A percentile compares a stretch with the other conserved stretches of the same genome.
phyloP scores from a whole-genome alignment of 768 basidiomycete species.

The Agrocybe praecox region DNA sequence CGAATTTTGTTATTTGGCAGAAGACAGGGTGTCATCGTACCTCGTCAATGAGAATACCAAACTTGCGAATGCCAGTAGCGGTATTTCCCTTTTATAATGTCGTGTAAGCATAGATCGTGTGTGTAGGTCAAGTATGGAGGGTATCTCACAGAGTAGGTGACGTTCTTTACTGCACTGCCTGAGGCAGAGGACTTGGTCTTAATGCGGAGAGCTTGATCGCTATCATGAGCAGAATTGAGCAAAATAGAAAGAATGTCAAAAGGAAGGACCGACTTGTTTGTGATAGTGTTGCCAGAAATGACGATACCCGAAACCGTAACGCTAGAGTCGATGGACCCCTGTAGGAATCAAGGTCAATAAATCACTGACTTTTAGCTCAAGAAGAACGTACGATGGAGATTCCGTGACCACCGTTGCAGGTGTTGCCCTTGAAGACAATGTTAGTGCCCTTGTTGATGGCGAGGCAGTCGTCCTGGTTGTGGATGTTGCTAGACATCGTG shows the following conservation, averaged over 20 bases:
- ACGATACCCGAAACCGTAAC: constrained; percentile 47
- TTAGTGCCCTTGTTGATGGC: constrained; percentile 49
- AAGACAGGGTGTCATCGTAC: constrained; percentile 21
- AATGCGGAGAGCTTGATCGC: constrained; percentile 61
- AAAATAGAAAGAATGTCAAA: neutral
- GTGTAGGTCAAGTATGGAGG: neutral
- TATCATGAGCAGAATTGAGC: constrained; percentile 17
- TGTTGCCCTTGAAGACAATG: constrained; percentile 51
- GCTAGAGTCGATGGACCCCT: constrained; percentile 59
- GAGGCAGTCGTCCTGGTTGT: constrained; percentile 64
- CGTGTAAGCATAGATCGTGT: neutral
- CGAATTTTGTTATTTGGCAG: neutral
- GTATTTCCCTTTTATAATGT: constrained; percentile 45
- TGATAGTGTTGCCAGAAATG: constrained; percentile 54
- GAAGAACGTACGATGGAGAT: constrained; percentile 49
- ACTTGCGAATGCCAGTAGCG: constrained; percentile 46
- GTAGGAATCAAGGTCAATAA: neutral
- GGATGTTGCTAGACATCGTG: constrained; percentile 26
- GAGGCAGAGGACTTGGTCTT: constrained; percentile 52
- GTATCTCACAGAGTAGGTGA: constrained; percentile 46
- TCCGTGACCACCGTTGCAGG: constrained; percentile 64
- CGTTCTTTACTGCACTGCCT: constrained; percentile 46
- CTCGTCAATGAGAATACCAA: constrained; percentile 65
- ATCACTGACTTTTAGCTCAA: neutral
- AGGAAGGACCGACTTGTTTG: constrained; percentile 49